Base-by-base conservation (phyloP, 805 yeast genomes). In the Candida maltosa region DNA sequence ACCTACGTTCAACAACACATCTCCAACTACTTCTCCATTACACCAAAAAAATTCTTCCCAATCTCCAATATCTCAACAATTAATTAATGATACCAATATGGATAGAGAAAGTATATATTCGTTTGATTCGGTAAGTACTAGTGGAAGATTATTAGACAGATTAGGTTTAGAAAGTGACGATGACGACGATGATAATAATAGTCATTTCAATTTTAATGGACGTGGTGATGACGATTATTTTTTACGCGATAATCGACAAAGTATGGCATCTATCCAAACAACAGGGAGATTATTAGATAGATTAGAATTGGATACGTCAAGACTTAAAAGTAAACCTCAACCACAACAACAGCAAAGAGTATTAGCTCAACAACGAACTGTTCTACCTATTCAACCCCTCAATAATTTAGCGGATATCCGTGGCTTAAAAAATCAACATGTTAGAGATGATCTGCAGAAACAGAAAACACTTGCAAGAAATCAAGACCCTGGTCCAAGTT, bases 111-210 rank as follows among this genome's bases (percentile, higher is more conserved):
- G 70, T 38, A 45, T 68, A n/a, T 65, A 65, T 42, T 62, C 70
- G 9, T 68, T 65, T 35, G 73, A 67, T 27, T 65, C 70, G 4
- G 69, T 66, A 6, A 57, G 66, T 29, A 67, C 73, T 20, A 64
- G 52, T 42, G 71, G 70, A 4, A 42, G 73, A 28, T 51, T 68
- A 20, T 48, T 68, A 9, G 73, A 68, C 41, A 52, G 69, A 5
- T 44, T 64, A 29, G 62, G 53, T 5, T 45, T 62, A 14, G 64
- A 59, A 20, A 49, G 47, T 12, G 52, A 44, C 22, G 60, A 52
- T 27, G 33, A 49, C 30, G 42, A 31, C 5, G 52, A 48, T 12
- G 40, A 42, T 7, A 47, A 41, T 7, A 42, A 41, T 10, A 31
- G 18, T 18, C 27, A n/a, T n/a, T n/a, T n/a, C n/a, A n/a, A n/a